These are phyloP conservation scores for Clathrus columnatus DNA, from an alignment of 768 basidiomycete species.

Conservation along the genomic window DNA sequence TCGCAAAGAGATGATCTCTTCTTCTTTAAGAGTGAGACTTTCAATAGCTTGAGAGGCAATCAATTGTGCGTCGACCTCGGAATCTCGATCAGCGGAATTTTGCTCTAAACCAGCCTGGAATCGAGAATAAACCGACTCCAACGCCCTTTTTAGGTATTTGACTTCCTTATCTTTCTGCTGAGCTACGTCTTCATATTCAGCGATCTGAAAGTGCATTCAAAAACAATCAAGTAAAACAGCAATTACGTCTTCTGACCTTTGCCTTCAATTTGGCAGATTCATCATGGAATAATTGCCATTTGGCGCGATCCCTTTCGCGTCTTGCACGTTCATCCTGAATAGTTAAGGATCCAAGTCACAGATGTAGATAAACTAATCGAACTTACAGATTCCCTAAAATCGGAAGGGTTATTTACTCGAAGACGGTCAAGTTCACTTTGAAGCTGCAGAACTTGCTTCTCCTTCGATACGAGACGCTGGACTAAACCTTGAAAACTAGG, in stretches of 20 bases:
- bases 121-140: constrained; percentile 81
- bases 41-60: constrained; percentile 70
- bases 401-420: constrained; percentile 47
- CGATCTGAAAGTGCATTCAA: constrained; percentile 31
- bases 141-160: constrained; percentile 68
- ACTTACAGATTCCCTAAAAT: constrained; percentile 52
- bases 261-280: constrained; percentile 66
- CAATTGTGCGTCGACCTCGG: constrained; percentile 53
- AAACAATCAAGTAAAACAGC: background rate
- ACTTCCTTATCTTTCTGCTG: constrained; percentile 63
- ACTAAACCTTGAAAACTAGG: constrained; percentile 67
- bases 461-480: constrained; percentile 74
- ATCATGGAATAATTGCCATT: constrained; percentile 63
- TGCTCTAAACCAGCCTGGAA: constrained; percentile 52
- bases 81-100: constrained; percentile 35
- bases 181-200: constrained; percentile 40
- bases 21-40: constrained; percentile 57
- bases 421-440: constrained; percentile 62
- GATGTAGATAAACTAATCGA: background rate
- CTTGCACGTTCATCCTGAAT: constrained; percentile 64
- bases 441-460: constrained; percentile 72
- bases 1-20: constrained; percentile 46
- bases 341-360: background rate
- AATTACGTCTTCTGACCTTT: constrained; percentile 38
- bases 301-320: constrained; percentile 65